Evolutionary conservation across 805 yeast genomes (phyloP), one percentile per base, ranked within the genome.

Genomic region (Candida saitoana): DNA sequence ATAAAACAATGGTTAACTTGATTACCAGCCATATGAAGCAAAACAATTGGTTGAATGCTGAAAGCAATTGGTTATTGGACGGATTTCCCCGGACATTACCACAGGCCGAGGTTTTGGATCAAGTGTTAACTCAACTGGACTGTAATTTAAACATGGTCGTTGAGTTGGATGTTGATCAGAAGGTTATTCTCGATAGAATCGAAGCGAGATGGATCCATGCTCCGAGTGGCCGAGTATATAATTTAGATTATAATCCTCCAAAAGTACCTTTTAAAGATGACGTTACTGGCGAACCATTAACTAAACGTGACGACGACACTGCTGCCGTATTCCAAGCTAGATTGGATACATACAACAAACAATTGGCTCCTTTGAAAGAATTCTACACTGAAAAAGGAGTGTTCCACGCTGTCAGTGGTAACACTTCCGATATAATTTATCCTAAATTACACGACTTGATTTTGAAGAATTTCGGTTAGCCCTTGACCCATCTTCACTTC

Each of bases 161-260:
- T 3, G 93, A 88, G 56, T 65, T 90, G 35, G 81, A 83, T 44
- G 97, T 91, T 5, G 95, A 95, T n/a, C 84, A 84, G 41, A 71
- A 71, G n/a, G 86, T 84, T 4, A 90, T 90, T 19, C 62, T 89
- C 18, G 82, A 82, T 27, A 73, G 98, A 56, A 87, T 91, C 16
- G 85, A 84, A 52, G 84, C 87, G 47, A 66, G 97, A 50, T 88
- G 87, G 82, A 84, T 89, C 32, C 97, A 90, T 61, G 58, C 73
- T 11, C 79, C 86, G 0, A 85, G 95, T 40, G 97, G 97, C 0
- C 69, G 97, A 49, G 83, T 89, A 2, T 90, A 90, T 60, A 91
- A 87, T 59, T 59, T 86, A 48, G 80, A 87, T 42, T 90, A 88
- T 62, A 89, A 86, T 53, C 96, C 97, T 5, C 98, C 98, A 6